These are phyloP conservation scores for Jacaranda mimosifolia DNA, from an alignment of 257 asterid genomes.

Conservation along the genomic window DNA sequence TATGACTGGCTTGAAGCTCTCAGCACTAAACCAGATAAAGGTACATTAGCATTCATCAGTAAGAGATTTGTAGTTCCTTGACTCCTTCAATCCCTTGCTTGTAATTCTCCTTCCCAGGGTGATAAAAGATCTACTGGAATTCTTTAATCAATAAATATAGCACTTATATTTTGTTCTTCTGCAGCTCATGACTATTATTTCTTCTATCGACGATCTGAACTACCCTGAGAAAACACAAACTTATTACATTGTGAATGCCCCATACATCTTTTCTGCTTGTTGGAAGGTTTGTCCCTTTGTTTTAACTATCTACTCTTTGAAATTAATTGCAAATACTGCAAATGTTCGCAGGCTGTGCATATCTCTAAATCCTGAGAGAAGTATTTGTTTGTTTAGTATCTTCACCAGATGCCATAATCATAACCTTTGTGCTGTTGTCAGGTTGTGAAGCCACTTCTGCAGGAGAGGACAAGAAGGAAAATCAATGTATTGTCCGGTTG, in stretches of 20 bases:
- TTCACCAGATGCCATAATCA: background rate
- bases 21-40: constrained; percentile 68
- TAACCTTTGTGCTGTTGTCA: constrained; percentile 36
- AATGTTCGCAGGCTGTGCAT: background rate
- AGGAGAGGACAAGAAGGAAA: constrained; percentile 68
- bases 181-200: constrained; percentile 68
- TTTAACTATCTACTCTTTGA: constrained; percentile 6
- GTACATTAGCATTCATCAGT: constrained; percentile 34
- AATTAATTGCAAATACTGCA: background rate
- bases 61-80: background rate
- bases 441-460: constrained; percentile 77
- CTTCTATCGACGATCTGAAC: constrained; percentile 77
- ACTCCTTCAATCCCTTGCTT: background rate
- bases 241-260: constrained; percentile 79
- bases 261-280: constrained; percentile 75
- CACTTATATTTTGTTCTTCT: constrained; percentile 32
- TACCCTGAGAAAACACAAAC: constrained; percentile 82
- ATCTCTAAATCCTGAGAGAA: background rate
- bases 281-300: constrained; percentile 67
- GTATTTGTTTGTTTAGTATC: background rate
- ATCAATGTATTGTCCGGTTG: constrained; percentile 63
- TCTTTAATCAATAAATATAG: background rate
- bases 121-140: background rate
- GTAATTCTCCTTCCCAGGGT: background rate
- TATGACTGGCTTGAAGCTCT: constrained; percentile 74